phyloP scores from a whole-genome alignment of 2,329 filamentous ascomycete species.

The Penicillium sp. region DNA sequence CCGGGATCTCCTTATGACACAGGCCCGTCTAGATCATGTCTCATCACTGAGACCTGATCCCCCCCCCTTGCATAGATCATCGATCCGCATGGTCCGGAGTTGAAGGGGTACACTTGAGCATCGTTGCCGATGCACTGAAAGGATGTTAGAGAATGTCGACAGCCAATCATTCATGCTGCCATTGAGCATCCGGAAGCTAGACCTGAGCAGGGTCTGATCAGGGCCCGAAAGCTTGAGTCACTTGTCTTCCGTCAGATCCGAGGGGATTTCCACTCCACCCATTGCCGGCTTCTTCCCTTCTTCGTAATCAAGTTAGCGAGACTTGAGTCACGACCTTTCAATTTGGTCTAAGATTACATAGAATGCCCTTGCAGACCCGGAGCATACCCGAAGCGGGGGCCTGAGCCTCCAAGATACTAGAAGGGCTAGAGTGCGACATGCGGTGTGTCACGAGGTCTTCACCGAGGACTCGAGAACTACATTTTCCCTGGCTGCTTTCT shows the following conservation, averaged over 20 bases:
- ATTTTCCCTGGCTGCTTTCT: too few relatives aligned
- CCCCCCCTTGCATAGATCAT: constrained; percentile 4
- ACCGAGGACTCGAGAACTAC: too few relatives aligned
- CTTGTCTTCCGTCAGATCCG: background rate
- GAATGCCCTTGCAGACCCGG: background rate
- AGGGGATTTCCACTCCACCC: background rate
- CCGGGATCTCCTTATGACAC: background rate
- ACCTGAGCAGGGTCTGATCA: background rate
- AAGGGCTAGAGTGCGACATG: background rate
- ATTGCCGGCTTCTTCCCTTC: background rate
- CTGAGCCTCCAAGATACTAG: background rate
- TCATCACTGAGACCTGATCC: background rate
- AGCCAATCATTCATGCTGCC: background rate
- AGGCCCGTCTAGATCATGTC: constrained; percentile 1
- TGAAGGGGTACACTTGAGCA: background rate
- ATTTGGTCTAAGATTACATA: background rate
- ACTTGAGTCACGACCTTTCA: too few relatives aligned
- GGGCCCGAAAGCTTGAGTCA: background rate
- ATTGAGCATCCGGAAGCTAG: background rate
- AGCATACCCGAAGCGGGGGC: background rate
- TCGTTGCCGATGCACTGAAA: background rate
- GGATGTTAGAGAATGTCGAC: background rate
- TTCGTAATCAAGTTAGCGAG: background rate
- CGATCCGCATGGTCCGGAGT: background rate
- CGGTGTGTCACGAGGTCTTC: background rate